phyloP scores from a whole-genome alignment of 768 basidiomycete genomes.

The Collybiopsis luxurians region DNA sequence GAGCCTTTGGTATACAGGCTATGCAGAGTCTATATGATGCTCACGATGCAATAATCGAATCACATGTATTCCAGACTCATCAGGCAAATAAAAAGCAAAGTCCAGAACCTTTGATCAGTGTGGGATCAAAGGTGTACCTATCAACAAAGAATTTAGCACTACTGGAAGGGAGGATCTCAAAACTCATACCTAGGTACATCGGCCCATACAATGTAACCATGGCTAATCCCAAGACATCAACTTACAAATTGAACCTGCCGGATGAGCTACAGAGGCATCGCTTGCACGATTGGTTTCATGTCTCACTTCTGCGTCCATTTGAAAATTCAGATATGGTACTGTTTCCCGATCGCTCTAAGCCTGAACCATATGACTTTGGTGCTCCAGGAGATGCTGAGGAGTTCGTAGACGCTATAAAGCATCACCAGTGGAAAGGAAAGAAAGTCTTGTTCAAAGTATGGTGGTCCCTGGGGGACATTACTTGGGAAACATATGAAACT shows the following conservation, averaged over 20 bases:
- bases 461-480: constrained; percentile 15
- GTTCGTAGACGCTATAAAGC: constrained; percentile 2
- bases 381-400: neutral
- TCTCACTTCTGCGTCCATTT: constrained; percentile 15
- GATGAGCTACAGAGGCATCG: constrained; percentile 14
- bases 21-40: constrained; percentile 15
- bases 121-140: constrained; percentile 24
- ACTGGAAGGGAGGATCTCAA: constrained; percentile 25
- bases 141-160: constrained; percentile 27
- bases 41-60: constrained; percentile 24
- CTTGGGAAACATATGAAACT: constrained; percentile 9
- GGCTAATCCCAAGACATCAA: constrained; percentile 10
- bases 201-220: constrained; percentile 21
- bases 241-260: constrained; percentile 23
- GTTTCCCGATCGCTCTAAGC: constrained; percentile 20
- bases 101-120: neutral
- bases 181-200: constrained; percentile 28
- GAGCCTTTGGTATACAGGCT: constrained; percentile 15
- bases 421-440: constrained; percentile 3
- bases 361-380: constrained; percentile 23
- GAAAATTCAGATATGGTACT: constrained; percentile 20
- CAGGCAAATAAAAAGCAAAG: constrained; percentile 18
- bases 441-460: constrained; percentile 9
- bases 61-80: constrained; percentile 16
- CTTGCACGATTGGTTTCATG: constrained; percentile 26